Conservation (phyloP, 1,139 yeast genomes). For the Hyphopichia fennica region DNA sequence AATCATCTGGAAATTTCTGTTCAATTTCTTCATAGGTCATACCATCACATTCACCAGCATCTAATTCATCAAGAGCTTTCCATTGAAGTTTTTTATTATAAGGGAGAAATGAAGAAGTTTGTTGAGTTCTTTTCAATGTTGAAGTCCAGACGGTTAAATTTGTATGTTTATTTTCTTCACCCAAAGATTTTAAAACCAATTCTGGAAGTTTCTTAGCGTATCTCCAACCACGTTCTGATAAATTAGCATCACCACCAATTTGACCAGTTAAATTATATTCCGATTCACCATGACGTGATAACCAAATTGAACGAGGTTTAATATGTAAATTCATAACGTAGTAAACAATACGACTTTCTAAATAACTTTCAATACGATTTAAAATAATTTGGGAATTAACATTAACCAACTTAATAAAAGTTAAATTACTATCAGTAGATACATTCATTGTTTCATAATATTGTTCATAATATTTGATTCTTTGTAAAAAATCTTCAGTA, state of each 20-base stretch:
- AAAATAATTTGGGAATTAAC: constrained; percentile 86
- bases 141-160: constrained; percentile 95
- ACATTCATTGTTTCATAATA: constrained; percentile 73
- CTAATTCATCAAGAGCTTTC: constrained; percentile 96
- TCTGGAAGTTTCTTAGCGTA: constrained; percentile 85
- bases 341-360: constrained; percentile 91
- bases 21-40: constrained; percentile 81
- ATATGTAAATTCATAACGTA: constrained; percentile 94
- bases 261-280: constrained; percentile 90
- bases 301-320: constrained; percentile 88
- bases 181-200: constrained; percentile 70
- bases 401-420: constrained; percentile 84
- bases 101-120: constrained; percentile 82
- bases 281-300: constrained; percentile 95
- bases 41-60: constrained; percentile 98
- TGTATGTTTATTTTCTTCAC: constrained; percentile 58
- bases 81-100: constrained; percentile 79
- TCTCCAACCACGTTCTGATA: constrained; percentile 81
- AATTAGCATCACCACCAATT: constrained; percentile 92
- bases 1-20: constrained; percentile 84
- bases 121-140: constrained; percentile 87
- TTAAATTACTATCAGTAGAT: constrained; percentile 58
- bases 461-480: constrained; percentile 72
- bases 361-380: constrained; percentile 82
- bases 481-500: constrained; percentile 64